phyloP scores from a whole-genome alignment of 495 filamentous ascomycete species.

The Daldinia vernicosa region DNA sequence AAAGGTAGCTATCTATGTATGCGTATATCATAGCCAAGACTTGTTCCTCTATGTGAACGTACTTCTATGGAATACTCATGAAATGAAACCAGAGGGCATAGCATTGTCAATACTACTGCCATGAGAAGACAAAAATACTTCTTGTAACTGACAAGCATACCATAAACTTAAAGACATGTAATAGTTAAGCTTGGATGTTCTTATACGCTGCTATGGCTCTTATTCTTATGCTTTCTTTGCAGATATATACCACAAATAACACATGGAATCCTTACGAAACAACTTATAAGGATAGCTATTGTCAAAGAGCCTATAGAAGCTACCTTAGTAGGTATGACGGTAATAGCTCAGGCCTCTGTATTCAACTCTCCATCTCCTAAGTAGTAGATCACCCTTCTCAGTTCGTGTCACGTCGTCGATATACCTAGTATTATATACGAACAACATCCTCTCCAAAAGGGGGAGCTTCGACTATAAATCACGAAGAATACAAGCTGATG shows the following conservation, averaged over 20 bases:
- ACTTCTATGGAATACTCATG: background rate
- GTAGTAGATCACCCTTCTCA: background rate
- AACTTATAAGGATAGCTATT: background rate
- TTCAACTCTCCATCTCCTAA: background rate
- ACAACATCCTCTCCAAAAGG: background rate
- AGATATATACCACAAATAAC: background rate
- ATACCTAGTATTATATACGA: background rate
- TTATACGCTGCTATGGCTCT: background rate
- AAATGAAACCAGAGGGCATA: background rate
- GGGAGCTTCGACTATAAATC: background rate
- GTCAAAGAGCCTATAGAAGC: background rate
- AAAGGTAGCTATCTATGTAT: no score
- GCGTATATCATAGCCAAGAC: no score
- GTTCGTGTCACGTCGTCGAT: background rate
- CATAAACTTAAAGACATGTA: background rate
- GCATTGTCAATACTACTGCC: background rate
- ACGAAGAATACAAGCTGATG: background rate
- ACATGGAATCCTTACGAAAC: background rate
- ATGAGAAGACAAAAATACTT: background rate
- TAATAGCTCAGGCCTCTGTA: background rate
- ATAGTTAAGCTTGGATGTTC: background rate
- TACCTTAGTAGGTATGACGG: background rate
- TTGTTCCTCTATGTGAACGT: no score
- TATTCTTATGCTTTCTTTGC: background rate
- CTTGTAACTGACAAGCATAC: background rate